A percentile compares a stretch with the other conserved stretches of the same genome.
phyloP scores from a whole-genome alignment of 768 basidiomycete genomes.

The Neoboletus magnificus region DNA sequence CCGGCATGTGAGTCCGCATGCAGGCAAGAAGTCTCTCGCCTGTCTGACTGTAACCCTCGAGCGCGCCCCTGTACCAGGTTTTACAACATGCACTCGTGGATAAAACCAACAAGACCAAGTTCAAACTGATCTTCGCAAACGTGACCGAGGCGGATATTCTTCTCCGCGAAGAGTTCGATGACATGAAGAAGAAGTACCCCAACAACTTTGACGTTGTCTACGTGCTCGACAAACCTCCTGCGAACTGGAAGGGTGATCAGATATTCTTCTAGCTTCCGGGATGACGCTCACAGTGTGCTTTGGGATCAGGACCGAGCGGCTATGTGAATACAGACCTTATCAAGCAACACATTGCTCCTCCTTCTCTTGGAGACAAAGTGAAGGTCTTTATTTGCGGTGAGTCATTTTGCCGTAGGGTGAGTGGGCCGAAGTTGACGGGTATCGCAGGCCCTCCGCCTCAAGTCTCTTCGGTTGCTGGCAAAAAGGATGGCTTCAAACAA shows the following conservation, averaged over 20 bases:
- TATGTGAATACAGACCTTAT: conserved; percentile 73
- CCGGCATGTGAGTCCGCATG: conserved; percentile 67
- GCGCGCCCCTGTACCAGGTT: conserved; percentile 83
- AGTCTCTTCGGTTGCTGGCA: conserved; percentile 83
- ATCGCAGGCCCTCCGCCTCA: conserved; percentile 73
- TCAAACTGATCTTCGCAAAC: conserved; percentile 90
- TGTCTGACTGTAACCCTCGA: conserved; percentile 27
- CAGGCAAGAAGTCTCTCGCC: neutral
- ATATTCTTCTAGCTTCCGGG: neutral
- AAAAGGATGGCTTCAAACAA: conserved; percentile 86
- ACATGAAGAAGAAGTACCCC: conserved; percentile 63
- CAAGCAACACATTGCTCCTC: conserved; percentile 64
- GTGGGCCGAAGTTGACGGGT: neutral
- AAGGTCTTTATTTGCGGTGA: conserved; percentile 88
- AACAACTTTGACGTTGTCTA: conserved; percentile 80
- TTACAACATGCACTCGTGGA: conserved; percentile 70
- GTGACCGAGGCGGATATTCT: conserved; percentile 88
- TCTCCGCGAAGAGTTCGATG: conserved; percentile 73
- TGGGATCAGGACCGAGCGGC: conserved; percentile 56
- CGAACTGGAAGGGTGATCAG: conserved; percentile 54
- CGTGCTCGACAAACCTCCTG: conserved; percentile 72
- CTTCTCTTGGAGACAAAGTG: conserved; percentile 68
- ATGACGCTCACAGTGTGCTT: conserved; percentile 4
- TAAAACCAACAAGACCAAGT: conserved; percentile 85
- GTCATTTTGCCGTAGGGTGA: conserved; percentile 17